Base-by-base conservation (phyloP, 495 filamentous ascomycete genomes). In the Xylona heveae region DNA sequence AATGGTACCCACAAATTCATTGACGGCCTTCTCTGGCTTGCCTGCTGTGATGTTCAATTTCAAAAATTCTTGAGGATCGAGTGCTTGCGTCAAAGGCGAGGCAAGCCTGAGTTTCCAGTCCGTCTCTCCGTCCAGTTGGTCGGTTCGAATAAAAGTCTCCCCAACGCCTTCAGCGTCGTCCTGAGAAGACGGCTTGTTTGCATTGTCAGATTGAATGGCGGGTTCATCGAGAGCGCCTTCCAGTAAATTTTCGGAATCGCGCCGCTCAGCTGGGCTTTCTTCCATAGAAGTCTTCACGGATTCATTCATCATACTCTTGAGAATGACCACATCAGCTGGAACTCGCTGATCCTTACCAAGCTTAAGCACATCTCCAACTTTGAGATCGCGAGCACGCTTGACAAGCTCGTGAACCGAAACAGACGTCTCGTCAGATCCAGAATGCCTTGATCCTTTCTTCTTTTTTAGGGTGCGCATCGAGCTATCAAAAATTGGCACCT, bases 41-140 rank as follows among this genome's bases (percentile, higher is more conserved):
- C 82, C 81, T 16, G 78, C 90, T 3, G 72, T 74, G 36, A 99
- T 62, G 24, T 66, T 68, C 8, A 95, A 57, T 26, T 74, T 65
- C 4, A 69, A 63, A 39, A 90, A 70, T 35, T 83, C 74, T 13
- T 58, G 59, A 2, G 71, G 49, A 3, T 71, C 45, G 4, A 95
- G 57, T 23, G 52, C 55, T 42, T 99, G 90, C 0, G 83, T 83
- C 8, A 93, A 48, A 0, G 76, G 63, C 5, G 84, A 83, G 2
- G 85, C 81, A 3, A 95, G 49, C 3, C 90, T 72, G 22, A 99
- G 60, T 52, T 99, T 99, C 90, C 90, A 99, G 43, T 99, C 90
- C 5, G 90, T 99, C 53, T 99, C 90, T 35, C 90, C 90, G 42
- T 99, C 90, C 6, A 99, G 64, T 47, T 99, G 90, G 49, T 99